These are phyloP conservation scores for Aegilops tauschii DNA, from an alignment of 176 grass and related monocot genomes.

Conservation along the genomic window DNA sequence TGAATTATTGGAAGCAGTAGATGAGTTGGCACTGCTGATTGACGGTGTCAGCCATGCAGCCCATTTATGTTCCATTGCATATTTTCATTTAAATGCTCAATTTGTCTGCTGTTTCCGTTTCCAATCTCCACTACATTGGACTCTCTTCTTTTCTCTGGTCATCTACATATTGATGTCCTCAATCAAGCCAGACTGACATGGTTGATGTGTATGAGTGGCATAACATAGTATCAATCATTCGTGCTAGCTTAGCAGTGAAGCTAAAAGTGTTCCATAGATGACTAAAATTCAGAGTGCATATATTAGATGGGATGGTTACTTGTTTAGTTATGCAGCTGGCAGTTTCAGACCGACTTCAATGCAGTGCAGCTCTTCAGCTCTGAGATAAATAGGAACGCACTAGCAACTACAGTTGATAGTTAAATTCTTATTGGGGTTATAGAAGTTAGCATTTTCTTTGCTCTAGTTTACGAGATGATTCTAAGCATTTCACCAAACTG, in stretches of 20 bases:
- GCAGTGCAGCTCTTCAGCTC: neutral
- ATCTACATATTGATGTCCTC: constrained; percentile 4
- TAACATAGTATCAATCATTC: neutral
- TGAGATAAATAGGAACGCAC: neutral
- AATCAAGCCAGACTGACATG: neutral
- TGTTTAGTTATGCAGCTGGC: neutral
- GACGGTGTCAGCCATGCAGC: constrained; percentile 1
- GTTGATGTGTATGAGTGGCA: neutral
- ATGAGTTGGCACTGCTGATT: constrained; percentile 27
- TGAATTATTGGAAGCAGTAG: constrained; percentile 20
- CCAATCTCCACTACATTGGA: constrained; percentile 3
- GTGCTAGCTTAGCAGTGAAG: neutral
- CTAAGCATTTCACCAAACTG: neutral
- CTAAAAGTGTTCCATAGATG: neutral
- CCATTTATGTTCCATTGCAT: constrained; percentile 20
- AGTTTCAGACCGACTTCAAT: neutral
- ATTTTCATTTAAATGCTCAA: constrained; percentile 8
- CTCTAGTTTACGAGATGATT: constrained; percentile 1
- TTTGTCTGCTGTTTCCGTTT: constrained; percentile 12
- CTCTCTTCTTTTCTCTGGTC: constrained; percentile 22
- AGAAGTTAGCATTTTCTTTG: neutral
- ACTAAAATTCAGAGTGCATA: neutral
- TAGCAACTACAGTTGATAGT: neutral
- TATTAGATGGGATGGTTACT: neutral
- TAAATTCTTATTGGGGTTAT: neutral